Evolutionary conservation across 805 yeast species (phyloP).

Genomic region (Zygotorulaspora chibaensis): DNA sequence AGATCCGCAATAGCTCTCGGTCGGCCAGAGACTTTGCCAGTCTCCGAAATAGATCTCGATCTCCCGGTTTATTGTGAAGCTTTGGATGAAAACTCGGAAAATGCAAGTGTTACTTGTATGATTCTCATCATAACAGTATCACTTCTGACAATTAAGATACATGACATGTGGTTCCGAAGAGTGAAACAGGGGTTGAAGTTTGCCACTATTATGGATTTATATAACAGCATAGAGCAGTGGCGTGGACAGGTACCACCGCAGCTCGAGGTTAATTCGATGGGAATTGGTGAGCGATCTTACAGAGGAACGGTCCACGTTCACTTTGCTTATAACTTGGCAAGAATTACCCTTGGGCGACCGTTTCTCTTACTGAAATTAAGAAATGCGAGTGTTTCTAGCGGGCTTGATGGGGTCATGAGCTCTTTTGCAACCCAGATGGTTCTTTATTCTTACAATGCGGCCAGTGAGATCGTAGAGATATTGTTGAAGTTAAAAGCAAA

Average conservation of each 20-base stretch:
- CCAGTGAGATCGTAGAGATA: conserved; percentile 8
- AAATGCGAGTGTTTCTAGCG: conserved; percentile 6
- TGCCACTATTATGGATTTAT: conserved; percentile 11
- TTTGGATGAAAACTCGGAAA: conserved; percentile 8
- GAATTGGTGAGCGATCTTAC: conserved; percentile 7
- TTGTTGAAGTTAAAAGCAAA: conserved; percentile 7
- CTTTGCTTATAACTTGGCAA: conserved; percentile 10
- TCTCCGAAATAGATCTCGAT: conserved; percentile 11
- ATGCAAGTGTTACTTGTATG: conserved; percentile 11
- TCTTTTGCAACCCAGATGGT: conserved; percentile 9
- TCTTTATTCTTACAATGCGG: conserved; percentile 7
- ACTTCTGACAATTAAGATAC: conserved; percentile 10
- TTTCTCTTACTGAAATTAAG: conserved; percentile 8
- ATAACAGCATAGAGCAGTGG: conserved; percentile 10
- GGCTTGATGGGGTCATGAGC: conserved; percentile 8
- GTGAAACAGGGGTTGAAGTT: conserved; percentile 8
- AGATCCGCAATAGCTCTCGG: conserved; percentile 11
- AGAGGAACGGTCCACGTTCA: conserved; percentile 10
- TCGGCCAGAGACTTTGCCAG: conserved; percentile 11
- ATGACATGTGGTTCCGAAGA: conserved; percentile 11
- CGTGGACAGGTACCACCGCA: conserved; percentile 8
- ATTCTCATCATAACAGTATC: conserved; percentile 9
- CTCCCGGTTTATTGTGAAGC: conserved; percentile 9
- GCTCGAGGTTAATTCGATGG: conserved; percentile 7
- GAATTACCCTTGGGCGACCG: conserved; percentile 10